Percentiles rank a stretch among this genome's conserved stretches.
Conservation (phyloP, 225 moss, liverwort and hornwort species). For the Thuidium tamariscinum region DNA sequence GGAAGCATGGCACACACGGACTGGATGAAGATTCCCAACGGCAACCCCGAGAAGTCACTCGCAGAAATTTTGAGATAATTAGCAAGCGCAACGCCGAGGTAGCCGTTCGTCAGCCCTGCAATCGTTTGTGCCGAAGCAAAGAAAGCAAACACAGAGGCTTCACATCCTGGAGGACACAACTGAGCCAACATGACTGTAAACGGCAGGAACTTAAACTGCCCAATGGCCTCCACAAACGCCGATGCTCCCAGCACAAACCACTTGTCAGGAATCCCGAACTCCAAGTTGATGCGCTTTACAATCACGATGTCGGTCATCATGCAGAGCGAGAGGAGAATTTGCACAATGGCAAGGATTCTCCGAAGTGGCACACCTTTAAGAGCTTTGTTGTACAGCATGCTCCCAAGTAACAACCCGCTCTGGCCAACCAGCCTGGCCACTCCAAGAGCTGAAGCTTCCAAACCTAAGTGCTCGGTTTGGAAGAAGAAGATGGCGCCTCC, state of each 20-base stretch:
- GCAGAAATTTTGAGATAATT: constrained; percentile 38
- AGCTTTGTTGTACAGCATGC: constrained; percentile 42
- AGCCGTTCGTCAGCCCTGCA: constrained; percentile 51
- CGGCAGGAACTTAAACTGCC: constrained; percentile 66
- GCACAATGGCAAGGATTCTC: constrained; percentile 39
- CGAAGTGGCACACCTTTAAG: constrained; percentile 53
- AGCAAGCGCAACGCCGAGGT: constrained; percentile 63
- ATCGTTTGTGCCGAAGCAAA: constrained; percentile 59
- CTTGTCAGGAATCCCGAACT: constrained; percentile 45
- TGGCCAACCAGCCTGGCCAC: constrained; percentile 58
- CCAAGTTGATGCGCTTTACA: constrained; percentile 59
- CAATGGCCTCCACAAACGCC: constrained; percentile 58
- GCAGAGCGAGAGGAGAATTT: constrained; percentile 54
- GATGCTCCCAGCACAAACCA: constrained; percentile 57
- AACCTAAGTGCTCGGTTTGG: constrained; percentile 53
- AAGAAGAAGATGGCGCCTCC: constrained; percentile 73
- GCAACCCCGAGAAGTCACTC: constrained; percentile 44
- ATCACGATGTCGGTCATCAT: constrained; percentile 65
- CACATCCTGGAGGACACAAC: constrained; percentile 58
- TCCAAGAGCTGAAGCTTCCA: constrained; percentile 48
- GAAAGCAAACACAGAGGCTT: constrained; percentile 70
- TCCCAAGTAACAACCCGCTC: constrained; percentile 40
- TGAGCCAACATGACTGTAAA: constrained; percentile 56
- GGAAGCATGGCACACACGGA: constrained; percentile 57
- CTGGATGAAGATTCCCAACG: constrained; percentile 49